These are phyloP conservation scores for Boletus reticuloceps DNA, from an alignment of 768 basidiomycete species.

Conservation along the genomic window DNA sequence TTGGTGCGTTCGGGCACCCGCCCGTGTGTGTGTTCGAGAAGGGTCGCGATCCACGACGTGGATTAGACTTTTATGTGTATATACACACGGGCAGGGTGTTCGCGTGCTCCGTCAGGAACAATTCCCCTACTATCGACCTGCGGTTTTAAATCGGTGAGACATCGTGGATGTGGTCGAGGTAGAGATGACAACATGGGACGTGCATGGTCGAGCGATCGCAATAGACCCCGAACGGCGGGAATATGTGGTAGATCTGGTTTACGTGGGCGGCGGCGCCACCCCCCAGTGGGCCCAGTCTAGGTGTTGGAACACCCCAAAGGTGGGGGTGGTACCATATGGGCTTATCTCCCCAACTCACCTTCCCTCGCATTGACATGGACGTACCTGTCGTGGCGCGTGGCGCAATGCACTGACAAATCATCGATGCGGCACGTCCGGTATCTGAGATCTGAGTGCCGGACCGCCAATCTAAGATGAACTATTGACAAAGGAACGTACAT, in stretches of 20 bases:
- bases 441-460: neutral
- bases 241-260: neutral
- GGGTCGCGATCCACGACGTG: neutral
- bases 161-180: neutral
- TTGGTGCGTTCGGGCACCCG: neutral
- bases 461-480: no score
- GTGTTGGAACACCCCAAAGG: neutral
- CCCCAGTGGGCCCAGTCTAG: neutral
- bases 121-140: neutral
- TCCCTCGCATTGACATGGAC: neutral
- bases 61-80: constrained; percentile 6
- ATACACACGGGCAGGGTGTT: neutral
- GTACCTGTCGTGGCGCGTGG: neutral
- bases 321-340: neutral
- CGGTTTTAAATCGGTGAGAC: constrained; percentile 1
- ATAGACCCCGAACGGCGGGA: no score
- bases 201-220: no score
- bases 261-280: neutral
- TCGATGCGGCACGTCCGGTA: neutral
- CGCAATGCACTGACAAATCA: neutral
- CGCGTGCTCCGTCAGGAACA: neutral
- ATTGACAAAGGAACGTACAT: neutral
- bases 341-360: no score
- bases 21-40: neutral
- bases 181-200: neutral